phyloP scores from a whole-genome alignment of 352 stramenopile species.

The Albugo candida region DNA sequence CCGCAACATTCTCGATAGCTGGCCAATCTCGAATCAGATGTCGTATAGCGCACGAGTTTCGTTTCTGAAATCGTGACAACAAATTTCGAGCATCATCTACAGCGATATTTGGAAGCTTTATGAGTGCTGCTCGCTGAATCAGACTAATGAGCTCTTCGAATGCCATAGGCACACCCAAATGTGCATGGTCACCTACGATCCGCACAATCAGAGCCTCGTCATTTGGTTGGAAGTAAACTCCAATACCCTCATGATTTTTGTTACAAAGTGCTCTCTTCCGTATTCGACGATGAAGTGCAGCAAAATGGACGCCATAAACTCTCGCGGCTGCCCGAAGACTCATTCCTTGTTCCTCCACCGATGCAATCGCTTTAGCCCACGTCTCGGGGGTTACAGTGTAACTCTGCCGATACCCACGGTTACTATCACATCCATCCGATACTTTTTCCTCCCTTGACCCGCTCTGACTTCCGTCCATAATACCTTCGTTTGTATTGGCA shows the following conservation, averaged over 20 bases:
- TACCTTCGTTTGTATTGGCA: background rate
- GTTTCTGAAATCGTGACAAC: conserved; percentile 24
- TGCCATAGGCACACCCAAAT: conserved; percentile 45
- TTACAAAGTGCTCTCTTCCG: conserved; percentile 26
- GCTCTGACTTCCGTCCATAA: conserved; percentile 4
- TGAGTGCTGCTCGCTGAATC: conserved; percentile 24
- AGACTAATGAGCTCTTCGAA: conserved; percentile 41
- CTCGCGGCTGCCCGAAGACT: conserved; percentile 26
- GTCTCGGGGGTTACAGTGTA: conserved; percentile 32
- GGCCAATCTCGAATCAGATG: conserved; percentile 31
- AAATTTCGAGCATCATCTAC: conserved; percentile 28
- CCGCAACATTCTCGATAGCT: background rate
- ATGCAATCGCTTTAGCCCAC: conserved; percentile 35
- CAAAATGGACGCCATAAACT: conserved; percentile 33
- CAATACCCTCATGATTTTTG: conserved; percentile 3
- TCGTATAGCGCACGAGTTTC: conserved; percentile 26
- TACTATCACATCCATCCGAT: no score
- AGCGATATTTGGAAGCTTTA: conserved; percentile 37
- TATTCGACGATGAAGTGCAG: conserved; percentile 27
- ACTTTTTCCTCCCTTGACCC: conserved; percentile 13
- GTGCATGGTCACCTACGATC: conserved; percentile 27
- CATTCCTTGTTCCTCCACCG: conserved; percentile 34
- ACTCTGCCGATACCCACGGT: conserved; percentile 21
- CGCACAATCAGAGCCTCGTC: conserved; percentile 36
- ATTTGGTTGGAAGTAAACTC: conserved; percentile 22